A percentile compares a stretch with the other conserved stretches of the same genome.
These are phyloP conservation scores for Fraxinus albicans DNA, from an alignment of 305 asterid genomes.

Conservation along the genomic window DNA sequence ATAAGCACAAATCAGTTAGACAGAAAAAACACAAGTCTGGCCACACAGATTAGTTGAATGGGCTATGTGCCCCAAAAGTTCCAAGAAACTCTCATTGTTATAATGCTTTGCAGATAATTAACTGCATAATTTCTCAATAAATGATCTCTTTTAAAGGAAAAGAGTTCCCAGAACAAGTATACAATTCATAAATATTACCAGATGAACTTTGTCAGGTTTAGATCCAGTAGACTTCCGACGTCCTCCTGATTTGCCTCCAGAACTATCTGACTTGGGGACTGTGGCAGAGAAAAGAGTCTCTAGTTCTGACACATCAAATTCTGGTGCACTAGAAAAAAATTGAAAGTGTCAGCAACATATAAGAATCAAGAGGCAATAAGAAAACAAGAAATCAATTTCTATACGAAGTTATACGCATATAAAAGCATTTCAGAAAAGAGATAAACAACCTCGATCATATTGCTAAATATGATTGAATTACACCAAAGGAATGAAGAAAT, in stretches of 20 bases:
- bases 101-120: neutral
- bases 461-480: neutral
- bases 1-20: neutral
- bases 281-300: conserved; percentile 24
- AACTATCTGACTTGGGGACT: conserved; percentile 71
- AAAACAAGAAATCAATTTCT: neutral
- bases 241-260: conserved; percentile 73
- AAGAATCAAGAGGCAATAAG: conserved; percentile 17
- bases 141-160: neutral
- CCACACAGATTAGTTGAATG: neutral
- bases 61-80: neutral
- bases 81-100: neutral
- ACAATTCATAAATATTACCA: conserved; percentile 52
- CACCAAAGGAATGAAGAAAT: neutral
- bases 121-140: neutral
- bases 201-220: conserved; percentile 79
- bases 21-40: neutral
- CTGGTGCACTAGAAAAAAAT: conserved; percentile 57
- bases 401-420: neutral
- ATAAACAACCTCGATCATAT: neutral
- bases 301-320: conserved; percentile 78
- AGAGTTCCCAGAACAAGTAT: neutral
- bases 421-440: neutral
- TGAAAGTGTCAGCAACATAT: conserved; percentile 26
- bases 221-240: conserved; percentile 88